These are phyloP conservation scores for Solanum appendiculatum DNA, from an alignment of 257 asterid genomes.

Conservation along the genomic window DNA sequence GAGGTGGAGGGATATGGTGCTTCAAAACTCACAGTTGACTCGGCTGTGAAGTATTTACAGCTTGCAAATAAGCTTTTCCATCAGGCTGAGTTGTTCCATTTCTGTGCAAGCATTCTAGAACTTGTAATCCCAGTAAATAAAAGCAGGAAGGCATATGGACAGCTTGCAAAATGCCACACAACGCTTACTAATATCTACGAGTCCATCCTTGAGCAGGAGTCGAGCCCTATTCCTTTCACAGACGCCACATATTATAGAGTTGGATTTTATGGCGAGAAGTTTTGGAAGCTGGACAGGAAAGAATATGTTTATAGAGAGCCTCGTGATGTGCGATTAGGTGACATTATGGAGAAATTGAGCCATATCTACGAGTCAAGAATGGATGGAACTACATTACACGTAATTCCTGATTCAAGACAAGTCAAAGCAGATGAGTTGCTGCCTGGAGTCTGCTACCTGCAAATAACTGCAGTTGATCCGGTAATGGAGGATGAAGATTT, in stretches of 20 bases:
- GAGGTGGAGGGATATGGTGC: conserved; percentile 99
- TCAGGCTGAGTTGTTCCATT: conserved; percentile 99
- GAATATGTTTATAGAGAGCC: conserved; percentile 95
- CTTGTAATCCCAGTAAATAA: conserved; percentile 93
- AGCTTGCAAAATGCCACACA: conserved; percentile 96
- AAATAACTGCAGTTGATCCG: conserved; percentile 97
- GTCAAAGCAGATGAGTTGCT: conserved; percentile 92
- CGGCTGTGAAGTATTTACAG: conserved; percentile 94
- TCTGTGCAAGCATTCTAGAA: conserved; percentile 94
- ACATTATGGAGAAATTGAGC: conserved; percentile 99
- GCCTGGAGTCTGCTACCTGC: conserved; percentile 85
- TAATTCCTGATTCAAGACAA: conserved; percentile 97
- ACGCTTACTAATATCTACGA: conserved; percentile 87
- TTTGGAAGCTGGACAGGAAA: conserved; percentile 73
- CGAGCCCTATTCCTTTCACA: conserved; percentile 93
- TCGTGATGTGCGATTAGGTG: conserved; percentile 96
- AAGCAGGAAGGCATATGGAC: conserved; percentile 86
- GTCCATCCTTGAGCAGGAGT: conserved; percentile 96
- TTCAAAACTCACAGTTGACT: conserved; percentile 96
- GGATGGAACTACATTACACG: conserved; percentile 82
- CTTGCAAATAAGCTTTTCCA: conserved; percentile 95
- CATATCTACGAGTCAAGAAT: conserved; percentile 90
- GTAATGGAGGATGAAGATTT: conserved; percentile 98
- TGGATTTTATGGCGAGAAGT: conserved; percentile 89
- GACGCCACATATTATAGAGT: conserved; percentile 98